Evolutionary conservation across 2,329 filamentous ascomycete genomes (phyloP), one percentile per base, ranked within the genome.

Genomic region (Fusarium hostae): DNA sequence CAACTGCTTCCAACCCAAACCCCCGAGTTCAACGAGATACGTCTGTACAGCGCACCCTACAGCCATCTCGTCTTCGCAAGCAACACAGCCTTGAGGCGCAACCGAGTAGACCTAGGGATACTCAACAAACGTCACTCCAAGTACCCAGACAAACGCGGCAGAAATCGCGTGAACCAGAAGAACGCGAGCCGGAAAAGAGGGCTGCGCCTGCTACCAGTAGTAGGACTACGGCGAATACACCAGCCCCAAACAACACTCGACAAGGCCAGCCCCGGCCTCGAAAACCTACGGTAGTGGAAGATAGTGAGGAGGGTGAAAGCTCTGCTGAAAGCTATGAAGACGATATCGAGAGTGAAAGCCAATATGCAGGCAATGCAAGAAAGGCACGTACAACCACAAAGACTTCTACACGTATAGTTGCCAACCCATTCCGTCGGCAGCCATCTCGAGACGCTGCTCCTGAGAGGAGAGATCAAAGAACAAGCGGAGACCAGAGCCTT

Each of bases 161-260:
- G n/a, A 37, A 35, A 28, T 50, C 55, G 37, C 37, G 52, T 24
- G 56, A 68, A 24, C 26, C 12, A 32, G 50, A 65, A 16, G 63
- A 63, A 26, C 51, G 41, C 4, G 54, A 58, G 51, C 28, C 34
- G 15, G 47, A 32, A 34, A 34, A 9, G 6, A 45, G 22, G 15
- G 12, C 41, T n/a, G 52, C 34, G 9, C 30, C 39, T 6, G 11
- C 47, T n/a, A 28, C 52, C 40, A 61, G 48, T 22, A 57, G 43
- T 15, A 59, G 37, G 24, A 43, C 58, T 34, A 26, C 54, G n/a
- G 63, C 51, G 15, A 78, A 78, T 18, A 78, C 76, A 8, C 74
- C 75, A n/a, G 68, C 64, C 22, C 66, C 58, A 11, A 65, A 37
- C 43, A 72, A 40, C 58, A 61, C 43, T 35, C 66, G 66, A 12